Evolutionary conservation across 495 filamentous ascomycete species (phyloP).

Genomic region (Terfezia boudieri): DNA sequence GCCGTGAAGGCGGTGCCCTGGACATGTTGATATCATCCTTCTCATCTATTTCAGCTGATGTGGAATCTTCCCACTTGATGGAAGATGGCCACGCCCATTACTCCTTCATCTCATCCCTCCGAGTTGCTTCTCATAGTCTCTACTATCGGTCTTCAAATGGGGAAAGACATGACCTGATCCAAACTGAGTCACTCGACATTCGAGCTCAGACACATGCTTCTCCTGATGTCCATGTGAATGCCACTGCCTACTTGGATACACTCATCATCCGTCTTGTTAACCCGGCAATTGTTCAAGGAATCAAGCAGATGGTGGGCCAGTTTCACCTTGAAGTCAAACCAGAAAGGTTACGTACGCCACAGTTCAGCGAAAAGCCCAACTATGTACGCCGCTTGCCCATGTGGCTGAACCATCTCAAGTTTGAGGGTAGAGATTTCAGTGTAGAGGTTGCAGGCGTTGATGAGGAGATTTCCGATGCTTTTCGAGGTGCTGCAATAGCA

Average conservation of each 20-base stretch:
- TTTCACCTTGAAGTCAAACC: slow-evolving; percentile 41
- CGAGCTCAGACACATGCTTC: slow-evolving; percentile 65
- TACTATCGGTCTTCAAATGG: slow-evolving; percentile 84
- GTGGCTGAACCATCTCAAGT: slow-evolving; percentile 65
- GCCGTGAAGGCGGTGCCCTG: slow-evolving; percentile 39
- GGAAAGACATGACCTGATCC: slow-evolving; percentile 59
- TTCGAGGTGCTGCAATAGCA: slow-evolving; percentile 62
- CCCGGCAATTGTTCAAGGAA: slow-evolving; percentile 71
- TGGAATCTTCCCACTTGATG: slow-evolving; percentile 81
- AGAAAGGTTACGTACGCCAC: slow-evolving; percentile 31
- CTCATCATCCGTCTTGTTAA: slow-evolving; percentile 78
- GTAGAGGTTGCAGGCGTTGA: slow-evolving; percentile 83
- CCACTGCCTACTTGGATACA: slow-evolving; percentile 58
- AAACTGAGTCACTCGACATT: slow-evolving; percentile 67
- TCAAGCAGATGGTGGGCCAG: slow-evolving; percentile 75
- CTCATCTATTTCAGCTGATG: slow-evolving; percentile 73
- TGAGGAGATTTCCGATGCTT: slow-evolving; percentile 48
- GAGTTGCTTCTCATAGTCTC: slow-evolving; percentile 68
- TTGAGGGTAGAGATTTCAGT: slow-evolving; percentile 74
- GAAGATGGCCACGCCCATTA: slow-evolving; percentile 62
- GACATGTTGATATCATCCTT: slow-evolving; percentile 87
- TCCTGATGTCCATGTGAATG: slow-evolving; percentile 64
- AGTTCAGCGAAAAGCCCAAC: slow-evolving; percentile 28
- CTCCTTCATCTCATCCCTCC: slow-evolving; percentile 54
- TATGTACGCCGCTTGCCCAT: slow-evolving; percentile 54